A percentile compares a stretch with the other conserved stretches of the same genome.
Evolutionary conservation across 2,329 filamentous ascomycete species (phyloP).

Genomic region (Cucurbitaria berberidis): DNA sequence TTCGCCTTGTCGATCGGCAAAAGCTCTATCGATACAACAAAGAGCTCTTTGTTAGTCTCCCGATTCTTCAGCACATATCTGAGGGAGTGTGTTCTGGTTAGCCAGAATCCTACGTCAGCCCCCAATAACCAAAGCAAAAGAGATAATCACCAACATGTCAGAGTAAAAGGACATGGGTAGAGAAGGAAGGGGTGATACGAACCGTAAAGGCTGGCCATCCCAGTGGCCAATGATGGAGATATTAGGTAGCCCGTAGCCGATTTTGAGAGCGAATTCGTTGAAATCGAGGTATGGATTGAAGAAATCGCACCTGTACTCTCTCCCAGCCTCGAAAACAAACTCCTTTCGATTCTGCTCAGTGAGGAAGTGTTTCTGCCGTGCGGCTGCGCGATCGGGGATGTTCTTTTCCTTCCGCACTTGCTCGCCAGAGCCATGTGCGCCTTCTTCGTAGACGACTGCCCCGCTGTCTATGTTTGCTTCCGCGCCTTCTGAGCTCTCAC

Average conservation of each 20-base stretch:
- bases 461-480: constrained; percentile 65
- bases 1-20: constrained; percentile 67
- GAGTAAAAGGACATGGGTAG: background rate
- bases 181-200: constrained; percentile 23
- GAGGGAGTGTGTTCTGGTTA: constrained; percentile 75
- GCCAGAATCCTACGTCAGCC: constrained; percentile 22
- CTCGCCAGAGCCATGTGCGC: constrained; percentile 55
- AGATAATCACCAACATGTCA: constrained; percentile 45
- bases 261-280: constrained; percentile 71
- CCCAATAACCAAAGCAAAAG: constrained; percentile 23
- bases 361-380: constrained; percentile 67
- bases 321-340: constrained; percentile 67
- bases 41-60: constrained; percentile 73
- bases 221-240: constrained; percentile 80
- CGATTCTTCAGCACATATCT: constrained; percentile 92
- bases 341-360: constrained; percentile 59
- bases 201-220: constrained; percentile 80
- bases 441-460: constrained; percentile 61
- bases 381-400: constrained; percentile 49
- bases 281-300: constrained; percentile 95
- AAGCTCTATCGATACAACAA: constrained; percentile 81
- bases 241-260: constrained; percentile 64
- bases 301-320: constrained; percentile 73
- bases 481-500: constrained; percentile 49
- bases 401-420: constrained; percentile 47